Conservation (phyloP, 305 asterid genomes). For the Plantago coronopus region DNA sequence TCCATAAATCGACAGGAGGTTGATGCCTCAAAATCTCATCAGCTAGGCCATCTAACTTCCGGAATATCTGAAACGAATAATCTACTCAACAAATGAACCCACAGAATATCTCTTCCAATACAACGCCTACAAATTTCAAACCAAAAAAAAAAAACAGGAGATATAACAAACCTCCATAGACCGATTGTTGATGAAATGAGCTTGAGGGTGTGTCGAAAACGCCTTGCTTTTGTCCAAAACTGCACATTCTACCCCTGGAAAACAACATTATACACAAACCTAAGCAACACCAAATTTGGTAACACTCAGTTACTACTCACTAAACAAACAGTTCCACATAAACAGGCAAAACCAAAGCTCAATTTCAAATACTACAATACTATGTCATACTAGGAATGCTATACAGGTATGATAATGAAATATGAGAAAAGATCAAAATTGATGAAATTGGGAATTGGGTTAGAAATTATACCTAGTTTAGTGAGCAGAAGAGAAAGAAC, state of each 20-base stretch:
- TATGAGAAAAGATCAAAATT: too few species aligned
- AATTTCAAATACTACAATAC: too few species aligned
- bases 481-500: slow-evolving; percentile 75
- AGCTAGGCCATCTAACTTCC: slow-evolving; percentile 73
- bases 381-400: too few species aligned
- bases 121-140: background rate
- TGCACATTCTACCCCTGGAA: slow-evolving; percentile 68
- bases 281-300: background rate
- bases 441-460: too few species aligned
- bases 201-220: slow-evolving; percentile 86
- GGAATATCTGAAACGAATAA: slow-evolving; percentile 58
- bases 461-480: slow-evolving; percentile 52
- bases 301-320: too few species aligned
- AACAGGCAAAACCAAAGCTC: too few species aligned
- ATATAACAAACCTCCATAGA: slow-evolving; percentile 78
- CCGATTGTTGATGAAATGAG: slow-evolving; percentile 88
- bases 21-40: slow-evolving; percentile 73
- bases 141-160: slow-evolving; percentile 4
- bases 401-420: too few species aligned
- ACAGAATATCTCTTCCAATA: slow-evolving; percentile 16
- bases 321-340: too few species aligned
- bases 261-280: slow-evolving; percentile 11
- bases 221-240: slow-evolving; percentile 64
- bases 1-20: slow-evolving; percentile 90
- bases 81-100: slow-evolving; percentile 36